Evolutionary conservation across 1,284 basidiomycete species (phyloP).

Genomic region (Porogramme epimiltina): DNA sequence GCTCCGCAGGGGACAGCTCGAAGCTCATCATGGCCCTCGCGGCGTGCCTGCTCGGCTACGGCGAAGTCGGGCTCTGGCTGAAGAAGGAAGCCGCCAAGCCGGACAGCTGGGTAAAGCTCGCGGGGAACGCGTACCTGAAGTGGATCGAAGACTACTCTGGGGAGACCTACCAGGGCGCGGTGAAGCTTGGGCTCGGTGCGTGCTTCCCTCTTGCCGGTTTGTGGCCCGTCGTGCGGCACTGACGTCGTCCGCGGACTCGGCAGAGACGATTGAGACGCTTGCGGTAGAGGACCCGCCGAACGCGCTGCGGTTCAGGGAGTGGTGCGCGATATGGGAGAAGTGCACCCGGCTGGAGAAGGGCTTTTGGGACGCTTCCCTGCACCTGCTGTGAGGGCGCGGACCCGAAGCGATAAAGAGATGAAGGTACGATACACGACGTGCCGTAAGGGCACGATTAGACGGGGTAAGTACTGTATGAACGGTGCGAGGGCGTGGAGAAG

Average conservation of each 20-base stretch:
- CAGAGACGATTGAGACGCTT: conserved; percentile 65
- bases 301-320: conserved; percentile 58
- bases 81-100: conserved; percentile 53
- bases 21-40: conserved; percentile 81
- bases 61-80: conserved; percentile 89
- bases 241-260: neutral
- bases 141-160: conserved; percentile 90
- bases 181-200: conserved; percentile 72
- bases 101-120: conserved; percentile 55
- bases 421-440: conserved; percentile 1
- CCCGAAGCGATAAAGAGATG: too few relatives aligned
- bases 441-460: neutral
- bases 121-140: conserved; percentile 71
- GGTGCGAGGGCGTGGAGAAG: neutral
- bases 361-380: conserved; percentile 90
- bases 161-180: conserved; percentile 69
- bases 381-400: conserved; percentile 32
- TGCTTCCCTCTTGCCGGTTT: neutral
- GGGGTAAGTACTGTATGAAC: neutral
- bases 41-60: conserved; percentile 90
- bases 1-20: conserved; percentile 67
- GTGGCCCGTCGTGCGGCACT: too few relatives aligned
- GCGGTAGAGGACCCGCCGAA: conserved; percentile 71
- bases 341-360: conserved; percentile 81
- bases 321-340: conserved; percentile 76